Conservation (phyloP, 2,329 filamentous ascomycete genomes). For the Nannizziopsis arthrosporioides region DNA sequence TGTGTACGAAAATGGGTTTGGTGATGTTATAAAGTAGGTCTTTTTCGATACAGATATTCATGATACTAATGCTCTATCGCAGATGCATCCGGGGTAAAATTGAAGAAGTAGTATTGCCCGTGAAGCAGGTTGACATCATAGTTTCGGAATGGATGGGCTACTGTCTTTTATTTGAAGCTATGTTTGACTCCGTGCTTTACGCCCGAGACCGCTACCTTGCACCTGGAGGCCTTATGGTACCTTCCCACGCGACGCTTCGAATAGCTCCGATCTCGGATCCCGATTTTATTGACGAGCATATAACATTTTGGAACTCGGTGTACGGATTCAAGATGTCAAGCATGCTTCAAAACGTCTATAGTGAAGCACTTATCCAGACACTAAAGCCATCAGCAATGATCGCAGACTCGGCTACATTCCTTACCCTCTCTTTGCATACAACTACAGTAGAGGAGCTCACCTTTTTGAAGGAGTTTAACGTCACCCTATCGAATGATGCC, state of each 20-base stretch:
- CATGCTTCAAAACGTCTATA: slow-evolving; percentile 72
- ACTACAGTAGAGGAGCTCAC: slow-evolving; percentile 59
- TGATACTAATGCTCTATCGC: slow-evolving; percentile 10
- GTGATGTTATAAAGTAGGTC: slow-evolving; percentile 54
- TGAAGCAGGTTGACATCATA: slow-evolving; percentile 79
- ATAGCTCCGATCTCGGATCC: slow-evolving; percentile 68
- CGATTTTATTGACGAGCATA: slow-evolving; percentile 64
- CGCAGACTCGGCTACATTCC: slow-evolving; percentile 52
- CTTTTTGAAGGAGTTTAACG: slow-evolving; percentile 59
- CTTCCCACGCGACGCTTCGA: slow-evolving; percentile 72
- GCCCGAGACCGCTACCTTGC: slow-evolving; percentile 78
- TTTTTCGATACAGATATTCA: not conserved
- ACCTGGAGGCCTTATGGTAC: slow-evolving; percentile 69
- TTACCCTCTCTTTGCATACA: slow-evolving; percentile 64
- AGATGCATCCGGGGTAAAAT: slow-evolving; percentile 69
- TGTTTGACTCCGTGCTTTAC: slow-evolving; percentile 85
- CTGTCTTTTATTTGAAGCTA: slow-evolving; percentile 82
- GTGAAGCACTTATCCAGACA: slow-evolving; percentile 68
- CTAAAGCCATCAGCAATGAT: slow-evolving; percentile 48
- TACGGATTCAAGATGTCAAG: slow-evolving; percentile 91
- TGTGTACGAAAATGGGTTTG: slow-evolving; percentile 66
- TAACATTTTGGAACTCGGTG: slow-evolving; percentile 79
- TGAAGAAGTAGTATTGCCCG: slow-evolving; percentile 70
- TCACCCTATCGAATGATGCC: slow-evolving; percentile 49
- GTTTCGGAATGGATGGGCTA: slow-evolving; percentile 99